Evolutionary conservation across 345 rosid species (phyloP).

Genomic region (Hibiscus mutabilis): DNA sequence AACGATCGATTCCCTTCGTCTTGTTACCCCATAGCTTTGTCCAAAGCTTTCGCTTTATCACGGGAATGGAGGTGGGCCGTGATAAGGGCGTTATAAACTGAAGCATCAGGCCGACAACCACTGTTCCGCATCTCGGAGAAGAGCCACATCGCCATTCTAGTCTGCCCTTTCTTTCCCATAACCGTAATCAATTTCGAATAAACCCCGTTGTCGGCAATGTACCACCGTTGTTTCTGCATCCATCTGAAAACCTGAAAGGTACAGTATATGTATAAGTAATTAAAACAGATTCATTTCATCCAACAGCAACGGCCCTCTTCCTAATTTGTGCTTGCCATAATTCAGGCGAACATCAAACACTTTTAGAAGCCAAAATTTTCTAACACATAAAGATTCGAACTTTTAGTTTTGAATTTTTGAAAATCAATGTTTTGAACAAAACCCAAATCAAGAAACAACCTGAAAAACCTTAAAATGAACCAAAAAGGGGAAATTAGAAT

Average conservation of each 20-base stretch:
- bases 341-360: too few relatives aligned
- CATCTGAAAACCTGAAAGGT: conserved; percentile 74
- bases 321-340: too few relatives aligned
- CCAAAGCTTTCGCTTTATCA: conserved; percentile 73
- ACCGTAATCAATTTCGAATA: background rate
- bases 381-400: too few relatives aligned
- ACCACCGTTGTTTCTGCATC: conserved; percentile 98
- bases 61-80: conserved; percentile 59
- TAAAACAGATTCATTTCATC: background rate
- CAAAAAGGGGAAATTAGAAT: background rate
- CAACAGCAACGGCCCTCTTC: too few relatives aligned
- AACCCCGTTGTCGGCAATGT: conserved; percentile 28
- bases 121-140: conserved; percentile 94
- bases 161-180: conserved; percentile 22
- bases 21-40: conserved; percentile 58
- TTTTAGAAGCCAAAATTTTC: too few relatives aligned
- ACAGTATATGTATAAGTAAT: background rate
- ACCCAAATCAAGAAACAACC: background rate
- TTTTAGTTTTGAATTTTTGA: background rate
- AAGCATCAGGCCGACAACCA: conserved; percentile 86
- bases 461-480: conserved; percentile 1
- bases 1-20: conserved; percentile 73
- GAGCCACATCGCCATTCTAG: conserved; percentile 93
- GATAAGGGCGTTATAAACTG: conserved; percentile 15
- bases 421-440: background rate